Base-by-base conservation (phyloP, 176 grass and related monocot genomes). In the Phoenix dactylifera region DNA sequence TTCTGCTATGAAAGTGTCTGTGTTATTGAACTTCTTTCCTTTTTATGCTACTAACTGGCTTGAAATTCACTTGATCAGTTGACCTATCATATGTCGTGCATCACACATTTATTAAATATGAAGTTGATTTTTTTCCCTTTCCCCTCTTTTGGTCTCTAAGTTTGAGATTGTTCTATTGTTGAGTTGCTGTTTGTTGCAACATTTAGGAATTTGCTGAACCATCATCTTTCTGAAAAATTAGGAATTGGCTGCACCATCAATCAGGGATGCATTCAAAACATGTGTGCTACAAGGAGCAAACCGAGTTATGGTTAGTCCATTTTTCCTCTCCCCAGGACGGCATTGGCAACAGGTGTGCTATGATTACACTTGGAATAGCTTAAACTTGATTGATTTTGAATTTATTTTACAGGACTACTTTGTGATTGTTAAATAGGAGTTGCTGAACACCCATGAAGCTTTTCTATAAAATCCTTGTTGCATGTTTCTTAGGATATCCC, bases 311-410 rank as follows among this genome's bases (percentile, higher is more conserved):
- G 59, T 88, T 49, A 91, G 81, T 72, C 93, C 84, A 53, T 97
- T 91, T 77, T 97, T 97, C 66, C 93, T 97, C 67, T 91, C 86
- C 16, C 87, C 93, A 66, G 84, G 93, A 69, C 66, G 87, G 1
- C 87, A 97, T 76, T 97, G 93, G 87, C 82, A 86, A 12, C 68
- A 89, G 73, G 90, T 95, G 35, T 44, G 35, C 35, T 2, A 82
- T 71, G 63, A 50, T 29, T n/a, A 15, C 0, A 16, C 26, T 26
- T 52, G 50, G 35, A 44, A 44, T 12, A 9, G 35, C 35, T 44
- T 44, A 44, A 44, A 44, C 35, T 44, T 44, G 10, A 12, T 44
- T 44, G 9, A 44, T 44, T 44, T 44, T 44, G 35, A 44, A 14
- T 44, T 44, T 44, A 3, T 44, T 44, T 44, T 44, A 10, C 14